These are phyloP conservation scores for Cladophialophora bantiana DNA, from an alignment of 2,329 filamentous ascomycete species.

Conservation along the genomic window DNA sequence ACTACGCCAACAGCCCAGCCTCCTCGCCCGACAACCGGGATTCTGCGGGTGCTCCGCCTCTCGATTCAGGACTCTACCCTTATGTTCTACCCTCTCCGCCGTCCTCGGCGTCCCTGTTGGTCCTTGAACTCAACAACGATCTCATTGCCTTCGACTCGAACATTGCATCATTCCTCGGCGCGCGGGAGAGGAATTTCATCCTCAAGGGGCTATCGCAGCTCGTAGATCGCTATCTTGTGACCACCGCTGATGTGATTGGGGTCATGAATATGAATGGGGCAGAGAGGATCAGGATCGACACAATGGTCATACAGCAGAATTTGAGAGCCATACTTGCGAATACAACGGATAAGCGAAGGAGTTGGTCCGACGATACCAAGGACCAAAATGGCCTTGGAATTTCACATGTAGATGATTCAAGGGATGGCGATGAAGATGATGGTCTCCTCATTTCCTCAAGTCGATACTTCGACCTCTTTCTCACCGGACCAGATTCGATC, in stretches of 20 bases:
- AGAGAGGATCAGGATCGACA: conserved; percentile 89
- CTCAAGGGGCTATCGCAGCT: conserved; percentile 77
- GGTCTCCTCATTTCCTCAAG: conserved; percentile 53
- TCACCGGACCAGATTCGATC: conserved; percentile 54
- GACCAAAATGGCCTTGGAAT: conserved; percentile 34
- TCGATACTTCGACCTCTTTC: conserved; percentile 57
- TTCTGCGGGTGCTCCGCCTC: conserved; percentile 58
- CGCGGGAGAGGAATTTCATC: conserved; percentile 75
- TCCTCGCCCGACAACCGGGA: conserved; percentile 44
- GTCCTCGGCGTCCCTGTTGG: conserved; percentile 63
- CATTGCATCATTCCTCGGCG: conserved; percentile 73
- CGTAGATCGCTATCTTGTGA: conserved; percentile 79
- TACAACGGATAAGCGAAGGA: conserved; percentile 14
- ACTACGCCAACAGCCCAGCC: conserved; percentile 36
- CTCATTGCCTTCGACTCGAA: conserved; percentile 89
- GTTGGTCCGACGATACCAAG: conserved; percentile 21
- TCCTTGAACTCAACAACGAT: conserved; percentile 82
- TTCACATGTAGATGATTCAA: conserved; percentile 21
- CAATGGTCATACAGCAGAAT: conserved; percentile 93
- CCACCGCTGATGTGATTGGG: conserved; percentile 72
- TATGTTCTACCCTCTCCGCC: conserved; percentile 53
- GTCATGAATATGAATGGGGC: conserved; percentile 86
- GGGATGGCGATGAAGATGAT: conserved; percentile 40
- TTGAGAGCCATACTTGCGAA: conserved; percentile 82
- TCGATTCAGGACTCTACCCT: conserved; percentile 52